These are phyloP conservation scores for Aegle marmelos DNA, from an alignment of 345 rosid genomes.

Conservation along the genomic window DNA sequence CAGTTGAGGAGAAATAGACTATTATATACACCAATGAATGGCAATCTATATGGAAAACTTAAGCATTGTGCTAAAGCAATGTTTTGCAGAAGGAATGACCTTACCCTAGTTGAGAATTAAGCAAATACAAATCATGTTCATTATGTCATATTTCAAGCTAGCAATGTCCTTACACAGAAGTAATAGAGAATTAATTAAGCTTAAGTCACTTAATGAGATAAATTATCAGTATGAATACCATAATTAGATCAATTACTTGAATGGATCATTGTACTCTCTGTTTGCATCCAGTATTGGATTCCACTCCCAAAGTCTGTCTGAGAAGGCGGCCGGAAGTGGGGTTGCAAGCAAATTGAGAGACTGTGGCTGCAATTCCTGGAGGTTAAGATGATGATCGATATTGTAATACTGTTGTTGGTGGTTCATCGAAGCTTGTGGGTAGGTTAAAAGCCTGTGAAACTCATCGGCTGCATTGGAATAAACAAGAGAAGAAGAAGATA, in stretches of 20 bases:
- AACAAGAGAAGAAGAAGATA: conserved; percentile 19
- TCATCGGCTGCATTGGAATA: conserved; percentile 49
- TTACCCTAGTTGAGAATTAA: no score
- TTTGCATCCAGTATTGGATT: conserved; percentile 59
- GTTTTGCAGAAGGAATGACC: no score
- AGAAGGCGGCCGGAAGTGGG: conserved; percentile 40
- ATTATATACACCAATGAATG: no score
- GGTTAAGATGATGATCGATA: conserved; percentile 36
- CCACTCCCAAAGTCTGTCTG: conserved; percentile 85
- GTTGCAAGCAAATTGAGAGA: conserved; percentile 25
- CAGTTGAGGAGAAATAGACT: no score
- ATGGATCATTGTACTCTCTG: conserved; percentile 51
- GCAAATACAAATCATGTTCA: neutral
- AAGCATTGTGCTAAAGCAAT: no score
- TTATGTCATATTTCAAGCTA: neutral
- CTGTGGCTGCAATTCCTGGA: conserved; percentile 32
- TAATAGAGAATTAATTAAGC: neutral
- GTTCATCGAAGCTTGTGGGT: conserved; percentile 42
- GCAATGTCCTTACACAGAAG: neutral
- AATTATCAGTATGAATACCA: neutral
- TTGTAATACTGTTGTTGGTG: conserved; percentile 32
- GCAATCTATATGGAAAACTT: no score
- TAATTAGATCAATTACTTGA: conserved; percentile 49
- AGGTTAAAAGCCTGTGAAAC: conserved; percentile 65
- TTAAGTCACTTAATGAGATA: neutral